phyloP scores from a whole-genome alignment of 805 yeast genomes.

The Candida odintsovae region DNA sequence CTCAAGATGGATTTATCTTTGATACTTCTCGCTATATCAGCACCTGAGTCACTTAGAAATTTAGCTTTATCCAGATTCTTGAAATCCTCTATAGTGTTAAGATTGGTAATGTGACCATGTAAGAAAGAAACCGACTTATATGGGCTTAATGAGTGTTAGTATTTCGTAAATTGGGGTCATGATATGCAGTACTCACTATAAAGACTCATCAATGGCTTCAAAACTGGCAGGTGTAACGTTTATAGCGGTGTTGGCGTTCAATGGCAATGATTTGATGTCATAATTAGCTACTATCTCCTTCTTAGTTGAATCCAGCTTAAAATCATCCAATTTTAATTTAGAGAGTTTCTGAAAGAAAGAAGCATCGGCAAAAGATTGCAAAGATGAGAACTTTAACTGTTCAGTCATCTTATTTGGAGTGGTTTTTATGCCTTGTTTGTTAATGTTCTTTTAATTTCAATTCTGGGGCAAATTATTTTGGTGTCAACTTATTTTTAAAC shows the following conservation, averaged over 20 bases:
- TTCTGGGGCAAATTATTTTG: no score
- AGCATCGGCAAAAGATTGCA: constrained; percentile 76
- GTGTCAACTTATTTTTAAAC: no score
- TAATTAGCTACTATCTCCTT: constrained; percentile 24
- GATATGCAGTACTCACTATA: constrained; percentile 5
- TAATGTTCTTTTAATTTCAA: background rate
- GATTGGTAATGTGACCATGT: constrained; percentile 47
- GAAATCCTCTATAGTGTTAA: constrained; percentile 85
- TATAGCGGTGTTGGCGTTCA: constrained; percentile 27
- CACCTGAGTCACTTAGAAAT: constrained; percentile 42
- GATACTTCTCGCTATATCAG: constrained; percentile 25
- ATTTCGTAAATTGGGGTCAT: background rate
- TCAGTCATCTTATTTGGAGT: background rate
- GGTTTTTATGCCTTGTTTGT: background rate
- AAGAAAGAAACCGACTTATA: constrained; percentile 15
- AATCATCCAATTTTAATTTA: constrained; percentile 64
- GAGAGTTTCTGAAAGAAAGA: constrained; percentile 79
- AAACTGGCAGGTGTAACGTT: constrained; percentile 27
- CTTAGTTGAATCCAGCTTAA: constrained; percentile 43
- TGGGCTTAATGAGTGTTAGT: constrained; percentile 10
- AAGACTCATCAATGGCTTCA: constrained; percentile 4
- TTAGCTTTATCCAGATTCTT: constrained; percentile 58
- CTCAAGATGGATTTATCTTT: constrained; percentile 28
- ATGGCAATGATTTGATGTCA: constrained; percentile 24
- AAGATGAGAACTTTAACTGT: constrained; percentile 31